Base-by-base conservation (phyloP, 352 stramenopile genomes). In the Pythium insidiosum region DNA sequence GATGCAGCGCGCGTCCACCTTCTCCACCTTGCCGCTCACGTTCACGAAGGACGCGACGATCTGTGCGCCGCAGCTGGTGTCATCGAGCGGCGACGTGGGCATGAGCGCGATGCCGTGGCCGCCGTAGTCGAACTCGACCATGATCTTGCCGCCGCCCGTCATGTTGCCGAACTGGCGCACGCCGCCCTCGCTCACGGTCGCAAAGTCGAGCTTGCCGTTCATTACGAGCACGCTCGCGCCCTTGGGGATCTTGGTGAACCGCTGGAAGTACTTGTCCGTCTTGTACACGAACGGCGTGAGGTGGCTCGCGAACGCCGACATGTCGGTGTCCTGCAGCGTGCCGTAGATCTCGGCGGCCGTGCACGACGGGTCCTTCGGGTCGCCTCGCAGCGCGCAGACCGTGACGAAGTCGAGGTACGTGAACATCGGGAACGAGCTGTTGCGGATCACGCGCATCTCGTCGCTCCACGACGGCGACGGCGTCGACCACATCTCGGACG, bases 81-180 rank as follows among this genome's bases (percentile, higher is more conserved):
- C 43, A 19, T 73, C 56, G 6, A 68, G 35, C 25, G 30, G 13
- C 21, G 53, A 51, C 13, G 61, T 68, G 23, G 63, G 25, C 18
- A 43, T 53, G 7, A 67, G 34, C 20, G 61, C 53, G 6, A 56
- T 63, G 7, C 58, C 55, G 37, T 78, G 69, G n/a, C 37, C 59
- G 6, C 61, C 69, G 42, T 66, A 64, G 2, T 76, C 61, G 33
- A 72, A 78, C 28, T 69, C 50, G 9, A 78, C 25, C 2, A 76
- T 41, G 44, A 73, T 56, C 24, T 75, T 75, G 38, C 50, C 53
- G 3, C 50, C 42, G 2, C 59, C 43, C 21, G 39, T 22, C 18
- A 68, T 50, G 4, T 52, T 42, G 0, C 43, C 49, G 41, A 53
- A 64, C 31, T 73, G 56, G 18, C 55, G 30, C 23, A 48, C 38